Percentiles rank a stretch among this genome's conserved stretches.
These are phyloP conservation scores for Lophiostoma macrostomum DNA, from an alignment of 495 filamentous ascomycete genomes.

Conservation along the genomic window DNA sequence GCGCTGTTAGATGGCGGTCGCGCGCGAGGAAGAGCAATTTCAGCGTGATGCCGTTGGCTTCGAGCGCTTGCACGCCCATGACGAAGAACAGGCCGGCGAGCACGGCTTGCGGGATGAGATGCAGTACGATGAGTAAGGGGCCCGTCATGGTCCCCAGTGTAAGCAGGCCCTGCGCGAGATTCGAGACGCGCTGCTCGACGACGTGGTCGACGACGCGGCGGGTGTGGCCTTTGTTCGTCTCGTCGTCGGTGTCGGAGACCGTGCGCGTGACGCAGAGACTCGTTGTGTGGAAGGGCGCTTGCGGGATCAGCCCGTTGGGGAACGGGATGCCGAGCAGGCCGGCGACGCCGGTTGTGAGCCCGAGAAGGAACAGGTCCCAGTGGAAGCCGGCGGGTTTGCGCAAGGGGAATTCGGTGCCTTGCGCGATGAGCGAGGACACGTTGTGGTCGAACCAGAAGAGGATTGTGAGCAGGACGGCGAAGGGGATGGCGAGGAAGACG, in stretches of 20 bases:
- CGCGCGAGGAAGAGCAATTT: constrained; percentile 74
- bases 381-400: constrained; percentile 92
- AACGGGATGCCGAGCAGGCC: constrained; percentile 85
- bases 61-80: constrained; percentile 57
- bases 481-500: constrained; percentile 85
- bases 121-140: constrained; percentile 76
- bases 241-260: constrained; percentile 46
- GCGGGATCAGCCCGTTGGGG: constrained; percentile 76
- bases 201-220: constrained; percentile 60
- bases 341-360: constrained; percentile 78
- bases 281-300: constrained; percentile 90
- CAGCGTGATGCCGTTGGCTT: constrained; percentile 71
- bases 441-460: constrained; percentile 90
- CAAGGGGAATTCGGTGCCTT: constrained; percentile 89
- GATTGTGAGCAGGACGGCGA: constrained; percentile 80
- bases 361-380: constrained; percentile 92
- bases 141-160: constrained; percentile 86
- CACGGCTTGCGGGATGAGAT: constrained; percentile 82
- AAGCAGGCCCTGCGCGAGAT: constrained; percentile 78
- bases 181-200: constrained; percentile 86
- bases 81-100: constrained; percentile 92
- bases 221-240: constrained; percentile 57
- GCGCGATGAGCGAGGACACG: constrained; percentile 72
- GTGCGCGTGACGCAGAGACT: constrained; percentile 51
- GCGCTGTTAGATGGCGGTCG: constrained; percentile 63